A percentile compares a stretch with the other conserved stretches of the same genome.
These are phyloP conservation scores for Waltiozyma solani DNA, from an alignment of 1,139 yeast genomes.

Conservation along the genomic window DNA sequence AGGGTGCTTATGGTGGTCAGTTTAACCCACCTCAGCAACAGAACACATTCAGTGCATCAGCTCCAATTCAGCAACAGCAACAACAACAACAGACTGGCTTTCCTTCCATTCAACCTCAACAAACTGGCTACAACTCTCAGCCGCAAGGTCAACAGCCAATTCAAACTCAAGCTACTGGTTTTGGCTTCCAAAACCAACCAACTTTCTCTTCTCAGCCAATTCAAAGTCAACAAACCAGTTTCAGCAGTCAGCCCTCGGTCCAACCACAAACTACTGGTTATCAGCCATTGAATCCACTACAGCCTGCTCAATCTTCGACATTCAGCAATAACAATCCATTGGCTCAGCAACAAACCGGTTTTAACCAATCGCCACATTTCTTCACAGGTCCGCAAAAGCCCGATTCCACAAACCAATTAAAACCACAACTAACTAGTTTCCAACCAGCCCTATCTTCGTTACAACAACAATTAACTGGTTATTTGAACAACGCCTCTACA, in stretches of 20 bases:
- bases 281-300: slow-evolving; percentile 11
- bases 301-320: too few relatives aligned
- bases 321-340: background rate
- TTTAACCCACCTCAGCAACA: too few relatives aligned
- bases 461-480: slow-evolving; percentile 5
- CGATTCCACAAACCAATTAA: too few relatives aligned
- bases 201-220: slow-evolving; percentile 9
- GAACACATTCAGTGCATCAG: background rate
- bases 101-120: slow-evolving; percentile 11
- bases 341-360: slow-evolving; percentile 9
- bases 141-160: slow-evolving; percentile 16
- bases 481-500: too few relatives aligned
- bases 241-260: too few relatives aligned
- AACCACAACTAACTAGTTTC: slow-evolving; percentile 4
- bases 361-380: background rate
- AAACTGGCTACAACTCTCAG: slow-evolving; percentile 3
- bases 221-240: slow-evolving; percentile 1
- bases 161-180: slow-evolving; percentile 28
- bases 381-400: background rate
- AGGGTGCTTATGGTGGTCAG: background rate
- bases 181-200: slow-evolving; percentile 21
- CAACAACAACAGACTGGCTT: slow-evolving; percentile 8
- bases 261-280: slow-evolving; percentile 17
- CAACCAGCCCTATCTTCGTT: slow-evolving; percentile 2
- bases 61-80: slow-evolving; percentile 5